Evolutionary conservation across 1,139 yeast genomes (phyloP).

Genomic region (Zygosaccharomyces sapae): DNA sequence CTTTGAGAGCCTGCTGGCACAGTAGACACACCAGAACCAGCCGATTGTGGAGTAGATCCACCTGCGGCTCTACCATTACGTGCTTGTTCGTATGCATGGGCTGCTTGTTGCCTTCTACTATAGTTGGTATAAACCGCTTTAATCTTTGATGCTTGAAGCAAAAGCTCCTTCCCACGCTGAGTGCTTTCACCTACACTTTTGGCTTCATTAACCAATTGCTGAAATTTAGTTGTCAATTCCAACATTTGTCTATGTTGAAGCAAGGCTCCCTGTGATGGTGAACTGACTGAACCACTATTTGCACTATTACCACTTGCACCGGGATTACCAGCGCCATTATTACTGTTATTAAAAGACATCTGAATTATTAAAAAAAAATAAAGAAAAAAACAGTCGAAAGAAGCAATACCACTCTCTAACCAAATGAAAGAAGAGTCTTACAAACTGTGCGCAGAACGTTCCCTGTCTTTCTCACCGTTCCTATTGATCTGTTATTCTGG

Average conservation of each 20-base stretch:
- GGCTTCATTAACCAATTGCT: constrained; percentile 61
- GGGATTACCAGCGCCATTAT: constrained; percentile 8
- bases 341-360: constrained; percentile 12
- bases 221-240: constrained; percentile 57
- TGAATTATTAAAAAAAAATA: not conserved
- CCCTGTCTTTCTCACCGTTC: not conserved
- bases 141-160: constrained; percentile 64
- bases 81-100: constrained; percentile 17
- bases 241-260: constrained; percentile 56
- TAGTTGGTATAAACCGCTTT: constrained; percentile 34
- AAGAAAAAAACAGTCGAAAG: not conserved
- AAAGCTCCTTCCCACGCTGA: constrained; percentile 66
- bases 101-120: constrained; percentile 29
- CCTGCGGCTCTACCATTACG: constrained; percentile 42
- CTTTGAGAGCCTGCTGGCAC: constrained; percentile 15
- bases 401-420: not conserved
- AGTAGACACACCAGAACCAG: constrained; percentile 35
- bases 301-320: not conserved
- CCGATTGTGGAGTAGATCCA: constrained; percentile 34
- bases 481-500: not conserved
- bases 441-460: not conserved
- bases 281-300: constrained; percentile 8
- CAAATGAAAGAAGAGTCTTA: no score
- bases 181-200: constrained; percentile 53
- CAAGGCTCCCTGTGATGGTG: constrained; percentile 14